phyloP scores from a whole-genome alignment of 495 filamentous ascomycete genomes.

The Xylaria venustula region DNA sequence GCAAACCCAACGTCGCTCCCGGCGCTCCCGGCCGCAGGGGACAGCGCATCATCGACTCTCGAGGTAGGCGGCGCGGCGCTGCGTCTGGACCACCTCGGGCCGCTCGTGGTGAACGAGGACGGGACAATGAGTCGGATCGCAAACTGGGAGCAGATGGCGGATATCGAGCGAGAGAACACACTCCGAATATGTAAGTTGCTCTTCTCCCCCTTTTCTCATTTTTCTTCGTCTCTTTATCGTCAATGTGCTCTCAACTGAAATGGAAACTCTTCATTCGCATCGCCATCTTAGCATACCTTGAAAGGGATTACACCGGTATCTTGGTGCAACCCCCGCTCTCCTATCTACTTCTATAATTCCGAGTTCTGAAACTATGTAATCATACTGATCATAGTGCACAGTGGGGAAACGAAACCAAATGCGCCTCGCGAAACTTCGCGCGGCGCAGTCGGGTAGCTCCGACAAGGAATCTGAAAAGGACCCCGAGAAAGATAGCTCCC shows the following conservation, averaged over 20 bases:
- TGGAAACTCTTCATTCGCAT: no score
- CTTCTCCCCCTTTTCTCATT: background rate
- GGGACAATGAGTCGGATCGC: constrained; percentile 62
- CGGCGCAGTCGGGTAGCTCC: constrained; percentile 16
- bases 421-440: constrained; percentile 55
- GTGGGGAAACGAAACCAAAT: constrained; percentile 63
- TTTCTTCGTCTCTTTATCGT: no score
- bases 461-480: background rate
- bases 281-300: no score
- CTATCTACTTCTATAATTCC: background rate
- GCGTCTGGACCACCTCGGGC: constrained; percentile 59
- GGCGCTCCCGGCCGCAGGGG: constrained; percentile 16
- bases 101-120: constrained; percentile 67
- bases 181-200: constrained; percentile 43
- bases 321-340: no score
- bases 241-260: no score
- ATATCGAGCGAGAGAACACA: constrained; percentile 60
- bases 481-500: background rate
- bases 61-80: constrained; percentile 51
- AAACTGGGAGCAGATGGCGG: constrained; percentile 68
- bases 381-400: background rate
- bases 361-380: background rate
- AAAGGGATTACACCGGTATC: no score
- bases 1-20: constrained; percentile 16
- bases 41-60: constrained; percentile 25